Base-by-base conservation (phyloP, 164 flowering plant genomes). In the Vitis amurensis region DNA sequence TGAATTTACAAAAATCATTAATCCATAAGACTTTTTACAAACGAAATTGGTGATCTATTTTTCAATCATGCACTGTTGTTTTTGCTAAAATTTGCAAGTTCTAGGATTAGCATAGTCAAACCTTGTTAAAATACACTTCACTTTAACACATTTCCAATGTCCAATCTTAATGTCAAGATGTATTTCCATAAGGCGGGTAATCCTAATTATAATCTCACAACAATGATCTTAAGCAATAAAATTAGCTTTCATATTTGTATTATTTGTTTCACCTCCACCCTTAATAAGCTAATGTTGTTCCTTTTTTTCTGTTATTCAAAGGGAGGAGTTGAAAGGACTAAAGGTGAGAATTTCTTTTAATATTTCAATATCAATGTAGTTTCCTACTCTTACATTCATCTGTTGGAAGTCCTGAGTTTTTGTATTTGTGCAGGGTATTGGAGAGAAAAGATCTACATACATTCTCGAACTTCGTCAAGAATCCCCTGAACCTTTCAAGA, bases 401-500 rank as follows among this genome's bases (percentile, higher is more conserved):
- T 52, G 15, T 61, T 37, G 2, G 7, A 37, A 37, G 47, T 61
- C 47, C 47, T 55, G 30, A 49, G 4, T 50, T 63, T 11, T 14
- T 55, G 4, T 10, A 15, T 60, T 19, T 48, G 3, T 65, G 23
- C 50, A 91, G 97, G 97, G 97, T 1, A 89, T 91, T 71, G 93
- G 93, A 70, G 97, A 91, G 71, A 91, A 89, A 53, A 86, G 97
- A 81, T 91, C 97, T 9, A 74, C 80, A 23, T 79, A 78, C 72
- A 91, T 91, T 68, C 75, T 91, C 59, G 82, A 87, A 71, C 80
- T 83, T 63, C 92, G 97, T 23, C 85, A 86, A 66, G 78, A 78
- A 67, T 83, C 90, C 61, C 89, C 91, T 0, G 89, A 86, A 55
- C 89, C 89, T 3, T 88, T 91, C 50, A 88, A 89, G 71, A 68